A percentile compares a stretch with the other conserved stretches of the same genome.
Conservation (phyloP, 1,284 basidiomycete genomes). For the Microbotryum scabiosae region DNA sequence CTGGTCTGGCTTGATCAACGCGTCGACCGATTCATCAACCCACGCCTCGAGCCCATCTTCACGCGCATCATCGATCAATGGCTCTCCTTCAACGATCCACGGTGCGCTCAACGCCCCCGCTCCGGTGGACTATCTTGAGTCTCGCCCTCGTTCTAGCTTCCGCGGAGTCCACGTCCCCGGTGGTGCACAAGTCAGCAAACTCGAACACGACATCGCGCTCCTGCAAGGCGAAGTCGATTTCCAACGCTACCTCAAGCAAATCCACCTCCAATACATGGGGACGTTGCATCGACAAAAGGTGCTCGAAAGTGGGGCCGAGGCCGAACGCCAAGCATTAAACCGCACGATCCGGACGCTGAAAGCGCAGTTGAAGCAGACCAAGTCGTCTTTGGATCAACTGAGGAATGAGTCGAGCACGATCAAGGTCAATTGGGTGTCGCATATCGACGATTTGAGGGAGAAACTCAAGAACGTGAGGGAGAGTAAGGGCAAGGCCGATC, state of each 20-base stretch:
- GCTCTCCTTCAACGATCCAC: not conserved
- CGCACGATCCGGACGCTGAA: conserved; percentile 26
- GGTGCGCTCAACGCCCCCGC: too few species aligned
- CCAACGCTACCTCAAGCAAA: conserved; percentile 65
- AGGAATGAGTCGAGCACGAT: conserved; percentile 22
- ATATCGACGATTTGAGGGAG: conserved; percentile 43
- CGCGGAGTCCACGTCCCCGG: conserved; percentile 45
- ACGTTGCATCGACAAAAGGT: conserved; percentile 63
- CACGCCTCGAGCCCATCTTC: conserved; percentile 2
- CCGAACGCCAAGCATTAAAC: conserved; percentile 54
- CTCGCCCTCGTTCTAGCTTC: too few species aligned
- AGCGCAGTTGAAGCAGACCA: conserved; percentile 17
- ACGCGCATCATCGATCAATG: not conserved
- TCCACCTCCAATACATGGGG: conserved; percentile 70
- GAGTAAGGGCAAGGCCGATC: conserved; percentile 58
- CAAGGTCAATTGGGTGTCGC: conserved; percentile 27
- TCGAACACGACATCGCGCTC: conserved; percentile 64
- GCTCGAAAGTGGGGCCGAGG: conserved; percentile 60
- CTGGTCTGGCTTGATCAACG: too few species aligned
- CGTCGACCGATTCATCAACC: too few species aligned
- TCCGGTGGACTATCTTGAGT: too few species aligned
- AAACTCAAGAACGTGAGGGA: conserved; percentile 58
- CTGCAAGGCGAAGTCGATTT: conserved; percentile 70
- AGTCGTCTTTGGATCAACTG: conserved; percentile 16
- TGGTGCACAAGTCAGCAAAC: conserved; percentile 53